Percentiles rank a stretch among this genome's conserved stretches.
These are phyloP conservation scores for Aspergillus saccharolyticus DNA, from an alignment of 495 filamentous ascomycete species.

Conservation along the genomic window DNA sequence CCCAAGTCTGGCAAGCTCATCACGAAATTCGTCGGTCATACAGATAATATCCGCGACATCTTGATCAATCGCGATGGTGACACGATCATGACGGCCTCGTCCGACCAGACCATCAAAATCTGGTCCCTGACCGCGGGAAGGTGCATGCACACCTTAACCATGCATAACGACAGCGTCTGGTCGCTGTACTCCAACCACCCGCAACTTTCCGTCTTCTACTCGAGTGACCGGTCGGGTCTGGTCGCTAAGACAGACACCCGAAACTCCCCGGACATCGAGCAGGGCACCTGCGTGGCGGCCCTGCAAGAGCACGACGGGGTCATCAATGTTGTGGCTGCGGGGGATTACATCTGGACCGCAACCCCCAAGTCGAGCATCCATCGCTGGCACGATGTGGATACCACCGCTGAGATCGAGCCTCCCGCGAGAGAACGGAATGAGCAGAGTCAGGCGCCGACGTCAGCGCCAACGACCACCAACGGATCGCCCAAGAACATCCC, in stretches of 20 bases:
- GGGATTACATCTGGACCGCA: constrained; percentile 87
- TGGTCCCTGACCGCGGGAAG: constrained; percentile 93
- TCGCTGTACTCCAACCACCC: constrained; percentile 87
- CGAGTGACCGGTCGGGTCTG: constrained; percentile 82
- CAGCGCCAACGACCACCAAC: constrained; percentile 10
- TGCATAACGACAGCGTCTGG: constrained; percentile 99
- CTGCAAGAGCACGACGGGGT: constrained; percentile 89
- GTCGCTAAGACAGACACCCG: constrained; percentile 92
- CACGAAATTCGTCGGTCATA: constrained; percentile 97
- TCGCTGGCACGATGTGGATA: constrained; percentile 86
- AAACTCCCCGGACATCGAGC: constrained; percentile 72
- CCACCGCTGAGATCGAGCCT: constrained; percentile 53
- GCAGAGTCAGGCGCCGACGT: constrained; percentile 5
- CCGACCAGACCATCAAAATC: constrained; percentile 94
- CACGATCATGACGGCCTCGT: constrained; percentile 89
- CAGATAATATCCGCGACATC: constrained; percentile 88
- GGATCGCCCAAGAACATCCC: constrained; percentile 61
- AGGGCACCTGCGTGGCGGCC: constrained; percentile 81
- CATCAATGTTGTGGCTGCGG: constrained; percentile 73
- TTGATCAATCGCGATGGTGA: constrained; percentile 83
- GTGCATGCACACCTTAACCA: constrained; percentile 95
- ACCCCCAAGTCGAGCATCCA: constrained; percentile 94
- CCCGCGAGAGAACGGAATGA: constrained; percentile 49
- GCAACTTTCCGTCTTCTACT: constrained; percentile 83
- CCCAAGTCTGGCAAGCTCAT: constrained; percentile 81